Percentiles rank a stretch among this genome's conserved stretches.
phyloP scores from a whole-genome alignment of 768 basidiomycete genomes.

The Tylopilus sp. region DNA sequence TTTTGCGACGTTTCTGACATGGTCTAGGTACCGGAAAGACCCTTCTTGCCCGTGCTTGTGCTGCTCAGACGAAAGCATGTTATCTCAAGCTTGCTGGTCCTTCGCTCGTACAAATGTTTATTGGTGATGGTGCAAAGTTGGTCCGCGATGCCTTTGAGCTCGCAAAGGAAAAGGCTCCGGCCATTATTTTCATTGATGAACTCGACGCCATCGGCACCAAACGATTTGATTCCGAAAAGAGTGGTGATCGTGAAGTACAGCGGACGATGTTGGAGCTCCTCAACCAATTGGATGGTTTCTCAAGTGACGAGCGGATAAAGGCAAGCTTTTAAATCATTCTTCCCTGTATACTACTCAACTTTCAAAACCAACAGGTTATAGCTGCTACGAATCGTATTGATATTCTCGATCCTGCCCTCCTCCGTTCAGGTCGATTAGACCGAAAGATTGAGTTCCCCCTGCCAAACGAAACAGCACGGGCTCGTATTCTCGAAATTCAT shows the following conservation, averaged over 20 bases:
- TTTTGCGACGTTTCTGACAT: conserved; percentile 1
- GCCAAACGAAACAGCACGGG: conserved; percentile 94
- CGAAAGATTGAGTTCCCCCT: conserved; percentile 98
- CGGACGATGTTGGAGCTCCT: conserved; percentile 99
- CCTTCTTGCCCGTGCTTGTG: conserved; percentile 94
- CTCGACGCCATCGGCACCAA: conserved; percentile 99
- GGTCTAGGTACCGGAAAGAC: conserved; percentile 90
- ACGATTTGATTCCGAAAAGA: conserved; percentile 98
- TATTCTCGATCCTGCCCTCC: conserved; percentile 96
- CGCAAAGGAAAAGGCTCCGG: conserved; percentile 96
- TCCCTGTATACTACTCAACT: conserved; percentile 1
- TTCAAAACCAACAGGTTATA: conserved; percentile 64
- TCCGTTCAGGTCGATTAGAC: conserved; percentile 95
- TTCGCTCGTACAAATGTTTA: conserved; percentile 99
- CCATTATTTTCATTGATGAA: conserved; percentile 99
- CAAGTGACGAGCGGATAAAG: conserved; percentile 97
- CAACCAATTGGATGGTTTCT: conserved; percentile 97
- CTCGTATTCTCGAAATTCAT: conserved; percentile 94
- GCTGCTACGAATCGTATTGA: conserved; percentile 99
- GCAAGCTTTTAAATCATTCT: conserved; percentile 35
- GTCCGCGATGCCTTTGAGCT: conserved; percentile 98
- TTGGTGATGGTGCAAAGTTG: conserved; percentile 98
- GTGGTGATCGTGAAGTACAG: conserved; percentile 99
- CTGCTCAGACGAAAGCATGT: conserved; percentile 96
- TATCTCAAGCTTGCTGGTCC: conserved; percentile 98